Conservation (phyloP, 192 early-diverging fungal genomes). For the Powellomyces hirtus region DNA sequence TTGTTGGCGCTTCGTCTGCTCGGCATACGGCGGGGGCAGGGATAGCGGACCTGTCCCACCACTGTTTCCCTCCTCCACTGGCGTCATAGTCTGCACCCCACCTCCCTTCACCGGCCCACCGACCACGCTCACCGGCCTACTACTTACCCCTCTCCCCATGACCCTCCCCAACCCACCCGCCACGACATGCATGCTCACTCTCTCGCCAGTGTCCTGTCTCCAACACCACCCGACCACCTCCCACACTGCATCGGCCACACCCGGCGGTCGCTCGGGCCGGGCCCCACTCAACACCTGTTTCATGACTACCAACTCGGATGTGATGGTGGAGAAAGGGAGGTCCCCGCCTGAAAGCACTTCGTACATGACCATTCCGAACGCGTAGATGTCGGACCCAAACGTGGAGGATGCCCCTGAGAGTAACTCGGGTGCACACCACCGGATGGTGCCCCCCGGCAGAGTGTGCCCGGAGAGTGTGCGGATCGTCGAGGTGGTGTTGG, state of each 20-base stretch:
- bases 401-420: neutral
- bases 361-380: slow-evolving; percentile 11
- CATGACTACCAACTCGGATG: neutral
- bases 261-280: slow-evolving; percentile 1
- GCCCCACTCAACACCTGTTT: neutral
- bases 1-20: too few relatives aligned
- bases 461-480: neutral
- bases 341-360: slow-evolving; percentile 5
- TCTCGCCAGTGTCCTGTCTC: neutral
- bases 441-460: neutral
- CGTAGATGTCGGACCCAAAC: neutral
- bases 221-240: neutral
- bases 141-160: too few relatives aligned
- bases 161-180: neutral
- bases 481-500: neutral
- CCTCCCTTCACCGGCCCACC: too few relatives aligned
- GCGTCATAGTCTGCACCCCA: too few relatives aligned
- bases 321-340: slow-evolving; percentile 2
- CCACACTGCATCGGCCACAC: neutral
- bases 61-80: too few relatives aligned
- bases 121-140: too few relatives aligned
- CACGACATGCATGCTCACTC: neutral
- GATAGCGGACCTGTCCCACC: too few relatives aligned
- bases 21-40: too few relatives aligned
- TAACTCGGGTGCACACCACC: slow-evolving; percentile 1